Percentiles rank a stretch among this genome's conserved stretches.
Evolutionary conservation across 202 grass and related monocot species (phyloP).

Genomic region (Saccharum hybrid): DNA sequence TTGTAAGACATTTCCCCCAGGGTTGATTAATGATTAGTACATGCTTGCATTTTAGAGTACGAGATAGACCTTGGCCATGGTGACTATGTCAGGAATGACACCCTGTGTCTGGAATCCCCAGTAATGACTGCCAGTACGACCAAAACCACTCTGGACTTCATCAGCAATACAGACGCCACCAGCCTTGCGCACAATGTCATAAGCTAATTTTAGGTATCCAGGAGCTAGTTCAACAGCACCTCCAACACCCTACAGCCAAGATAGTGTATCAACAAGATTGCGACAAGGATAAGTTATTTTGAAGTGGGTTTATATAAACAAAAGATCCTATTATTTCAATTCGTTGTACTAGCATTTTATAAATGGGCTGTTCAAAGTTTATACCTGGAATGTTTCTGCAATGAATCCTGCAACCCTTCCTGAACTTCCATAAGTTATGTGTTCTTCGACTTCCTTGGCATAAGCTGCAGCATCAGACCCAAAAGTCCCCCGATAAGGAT

Average conservation of each 20-base stretch:
- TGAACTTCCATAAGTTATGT: conserved; percentile 81
- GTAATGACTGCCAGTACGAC: conserved; percentile 90
- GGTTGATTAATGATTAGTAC: background rate
- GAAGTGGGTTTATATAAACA: background rate
- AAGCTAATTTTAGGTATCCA: conserved; percentile 85
- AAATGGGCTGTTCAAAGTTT: conserved; percentile 33
- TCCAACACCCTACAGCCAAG: conserved; percentile 69
- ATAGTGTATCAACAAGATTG: conserved; percentile 35
- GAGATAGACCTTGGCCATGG: conserved; percentile 90
- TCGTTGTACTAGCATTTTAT: background rate
- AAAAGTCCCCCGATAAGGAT: conserved; percentile 85
- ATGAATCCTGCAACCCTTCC: conserved; percentile 97
- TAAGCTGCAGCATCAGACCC: conserved; percentile 74
- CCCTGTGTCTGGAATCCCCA: conserved; percentile 96
- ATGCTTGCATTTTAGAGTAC: background rate
- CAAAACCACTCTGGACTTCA: conserved; percentile 97
- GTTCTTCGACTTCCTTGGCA: conserved; percentile 87
- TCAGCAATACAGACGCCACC: conserved; percentile 98
- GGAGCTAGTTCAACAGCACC: conserved; percentile 90
- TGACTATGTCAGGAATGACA: conserved; percentile 89
- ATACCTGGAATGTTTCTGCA: conserved; percentile 97
- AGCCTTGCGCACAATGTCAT: conserved; percentile 78
- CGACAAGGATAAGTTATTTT: conserved; percentile 12
- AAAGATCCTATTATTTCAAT: background rate
- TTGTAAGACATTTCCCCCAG: background rate